Percentiles rank a stretch among this genome's conserved stretches.
Conservation (phyloP, 306 rosid genomes). For the Ochetophila trinervis region DNA sequence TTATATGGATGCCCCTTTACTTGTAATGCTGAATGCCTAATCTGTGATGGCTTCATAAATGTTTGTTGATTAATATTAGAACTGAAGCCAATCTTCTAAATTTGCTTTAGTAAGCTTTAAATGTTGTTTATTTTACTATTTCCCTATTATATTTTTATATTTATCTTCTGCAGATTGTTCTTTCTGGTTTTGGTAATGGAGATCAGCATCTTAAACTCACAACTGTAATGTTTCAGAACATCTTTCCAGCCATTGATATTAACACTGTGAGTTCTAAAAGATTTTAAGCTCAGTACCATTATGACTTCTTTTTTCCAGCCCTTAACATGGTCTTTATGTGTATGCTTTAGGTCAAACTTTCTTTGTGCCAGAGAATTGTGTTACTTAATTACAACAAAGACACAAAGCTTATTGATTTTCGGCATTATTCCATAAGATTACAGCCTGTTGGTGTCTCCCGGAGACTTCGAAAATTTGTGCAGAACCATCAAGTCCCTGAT, state of each 20-base stretch:
- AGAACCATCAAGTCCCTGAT: conserved; percentile 88
- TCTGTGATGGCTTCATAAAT: too few relatives aligned
- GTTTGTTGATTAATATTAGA: too few relatives aligned
- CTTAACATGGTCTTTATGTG: conserved; percentile 18
- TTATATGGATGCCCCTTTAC: neutral
- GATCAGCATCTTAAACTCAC: conserved; percentile 73
- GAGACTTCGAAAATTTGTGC: conserved; percentile 83
- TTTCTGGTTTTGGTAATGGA: conserved; percentile 82
- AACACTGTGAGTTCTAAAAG: conserved; percentile 72
- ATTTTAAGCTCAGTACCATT: neutral
- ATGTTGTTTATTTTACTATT: neutral
- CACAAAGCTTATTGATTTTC: conserved; percentile 82
- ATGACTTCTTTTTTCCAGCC: neutral
- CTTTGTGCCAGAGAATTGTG: conserved; percentile 92
- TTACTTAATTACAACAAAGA: conserved; percentile 91
- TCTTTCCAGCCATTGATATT: conserved; percentile 88
- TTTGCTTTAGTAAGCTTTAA: neutral
- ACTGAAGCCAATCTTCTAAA: too few relatives aligned
- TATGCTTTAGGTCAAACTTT: conserved; percentile 72
- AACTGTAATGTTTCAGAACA: conserved; percentile 83
- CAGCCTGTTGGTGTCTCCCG: conserved; percentile 96
- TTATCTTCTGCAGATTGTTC: conserved; percentile 63
- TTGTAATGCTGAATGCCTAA: neutral
- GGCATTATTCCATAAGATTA: conserved; percentile 89
- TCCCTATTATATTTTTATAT: neutral